Conservation (phyloP, 2,329 filamentous ascomycete genomes). For the Colletotrichum endophyticum region DNA sequence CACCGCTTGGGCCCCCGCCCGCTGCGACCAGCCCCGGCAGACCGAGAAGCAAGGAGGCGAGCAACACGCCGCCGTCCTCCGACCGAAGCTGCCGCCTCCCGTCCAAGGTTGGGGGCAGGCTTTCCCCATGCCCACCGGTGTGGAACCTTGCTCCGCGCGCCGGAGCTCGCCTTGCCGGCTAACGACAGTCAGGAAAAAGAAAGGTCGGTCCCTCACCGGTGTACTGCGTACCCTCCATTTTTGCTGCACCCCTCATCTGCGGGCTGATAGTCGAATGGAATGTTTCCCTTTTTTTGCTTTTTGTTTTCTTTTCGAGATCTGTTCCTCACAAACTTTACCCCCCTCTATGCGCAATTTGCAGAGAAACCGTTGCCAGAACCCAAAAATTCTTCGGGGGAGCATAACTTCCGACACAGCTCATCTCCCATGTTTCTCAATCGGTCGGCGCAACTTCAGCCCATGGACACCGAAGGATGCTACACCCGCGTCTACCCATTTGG, state of each 20-base stretch:
- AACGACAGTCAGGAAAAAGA: slow-evolving; percentile 2
- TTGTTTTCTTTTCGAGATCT: neutral
- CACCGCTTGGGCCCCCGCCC: neutral
- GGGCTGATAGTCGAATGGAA: neutral
- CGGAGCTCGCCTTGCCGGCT: neutral
- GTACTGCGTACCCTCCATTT: neutral
- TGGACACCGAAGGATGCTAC: neutral
- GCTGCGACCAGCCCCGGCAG: neutral
- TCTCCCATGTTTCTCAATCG: neutral
- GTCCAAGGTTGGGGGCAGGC: neutral
- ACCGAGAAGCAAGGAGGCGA: neutral
- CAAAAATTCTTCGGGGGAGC: neutral
- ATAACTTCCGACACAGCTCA: neutral
- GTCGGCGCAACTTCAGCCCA: neutral
- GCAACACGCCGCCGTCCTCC: neutral
- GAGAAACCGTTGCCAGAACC: neutral
- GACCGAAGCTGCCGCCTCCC: neutral
- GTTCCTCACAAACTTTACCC: neutral
- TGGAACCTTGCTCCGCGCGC: neutral
- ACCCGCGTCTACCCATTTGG: slow-evolving; percentile 7
- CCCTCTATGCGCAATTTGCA: neutral
- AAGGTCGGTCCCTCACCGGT: slow-evolving; percentile 6
- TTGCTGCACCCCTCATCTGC: neutral
- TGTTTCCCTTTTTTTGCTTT: neutral
- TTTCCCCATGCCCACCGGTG: neutral